phyloP scores from a whole-genome alignment of 2,329 filamentous ascomycete species.

The Sclerotinia subarctica region DNA sequence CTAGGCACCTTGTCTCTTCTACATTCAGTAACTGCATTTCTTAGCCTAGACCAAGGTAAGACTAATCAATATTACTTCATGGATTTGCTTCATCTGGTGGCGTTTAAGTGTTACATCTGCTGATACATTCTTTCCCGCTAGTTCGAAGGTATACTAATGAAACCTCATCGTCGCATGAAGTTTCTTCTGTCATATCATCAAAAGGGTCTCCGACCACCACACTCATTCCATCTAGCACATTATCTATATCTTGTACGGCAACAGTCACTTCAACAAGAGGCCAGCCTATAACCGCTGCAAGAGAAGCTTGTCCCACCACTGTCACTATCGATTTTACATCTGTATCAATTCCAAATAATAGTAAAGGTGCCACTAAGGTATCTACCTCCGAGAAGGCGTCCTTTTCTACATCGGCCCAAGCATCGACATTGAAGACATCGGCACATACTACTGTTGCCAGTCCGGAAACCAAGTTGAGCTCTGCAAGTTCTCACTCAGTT shows the following conservation, averaged over 20 bases:
- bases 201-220: conserved; percentile 18
- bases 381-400: background rate
- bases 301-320: conserved; percentile 19
- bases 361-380: background rate
- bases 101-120: conserved; percentile 16
- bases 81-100: conserved; percentile 15
- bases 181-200: conserved; percentile 12
- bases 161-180: conserved; percentile 17
- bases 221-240: conserved; percentile 12
- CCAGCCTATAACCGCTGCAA: conserved; percentile 10
- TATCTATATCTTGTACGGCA: conserved; percentile 20
- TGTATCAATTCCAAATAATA: background rate
- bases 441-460: background rate
- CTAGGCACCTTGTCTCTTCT: conserved; percentile 26
- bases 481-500: background rate
- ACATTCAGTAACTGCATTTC: conserved; percentile 23
- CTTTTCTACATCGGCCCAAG: background rate
- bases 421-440: conserved; percentile 8
- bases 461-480: background rate
- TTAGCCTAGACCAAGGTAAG: conserved; percentile 17
- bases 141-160: conserved; percentile 15
- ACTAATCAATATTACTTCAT: conserved; percentile 8
- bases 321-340: conserved; percentile 17
- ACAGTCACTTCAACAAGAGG: conserved; percentile 22
- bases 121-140: conserved; percentile 1